phyloP scores from a whole-genome alignment of 2,329 filamentous ascomycete genomes.

The Leptosphaerulina australis region DNA sequence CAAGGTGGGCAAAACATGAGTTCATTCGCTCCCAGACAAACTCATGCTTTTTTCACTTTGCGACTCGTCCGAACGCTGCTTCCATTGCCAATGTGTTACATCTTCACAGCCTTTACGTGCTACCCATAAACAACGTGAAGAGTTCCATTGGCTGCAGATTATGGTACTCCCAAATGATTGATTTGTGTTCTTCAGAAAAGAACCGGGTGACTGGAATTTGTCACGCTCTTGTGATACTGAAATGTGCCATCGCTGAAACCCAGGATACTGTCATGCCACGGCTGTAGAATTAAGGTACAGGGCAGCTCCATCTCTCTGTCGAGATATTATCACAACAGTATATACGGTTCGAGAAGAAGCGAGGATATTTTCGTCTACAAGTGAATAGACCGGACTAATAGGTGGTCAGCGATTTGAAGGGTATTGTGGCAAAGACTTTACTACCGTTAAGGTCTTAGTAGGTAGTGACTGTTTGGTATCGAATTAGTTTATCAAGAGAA shows the following conservation, averaged over 20 bases:
- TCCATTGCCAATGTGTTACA: neutral
- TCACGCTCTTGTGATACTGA: neutral
- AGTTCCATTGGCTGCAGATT: neutral
- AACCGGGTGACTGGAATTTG: neutral
- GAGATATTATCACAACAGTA: neutral
- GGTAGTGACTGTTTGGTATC: constrained; percentile 23
- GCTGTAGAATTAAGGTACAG: neutral
- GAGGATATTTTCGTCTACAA: neutral
- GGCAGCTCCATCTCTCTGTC: neutral
- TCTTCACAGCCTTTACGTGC: neutral
- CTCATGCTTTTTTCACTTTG: constrained; percentile 26
- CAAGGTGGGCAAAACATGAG: constrained; percentile 51
- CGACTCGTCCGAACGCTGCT: neutral
- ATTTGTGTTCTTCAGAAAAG: neutral
- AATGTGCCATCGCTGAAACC: neutral
- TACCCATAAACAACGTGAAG: neutral
- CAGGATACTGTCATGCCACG: neutral
- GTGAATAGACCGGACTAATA: neutral
- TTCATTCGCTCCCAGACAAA: constrained; percentile 55
- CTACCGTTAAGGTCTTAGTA: neutral
- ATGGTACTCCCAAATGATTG: neutral
- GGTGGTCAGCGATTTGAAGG: neutral
- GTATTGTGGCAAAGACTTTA: neutral
- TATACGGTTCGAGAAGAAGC: neutral
- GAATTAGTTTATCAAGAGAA: constrained; percentile 48